Base-by-base conservation (phyloP, 2,329 filamentous ascomycete species). In the Atkinsonella texensis region DNA sequence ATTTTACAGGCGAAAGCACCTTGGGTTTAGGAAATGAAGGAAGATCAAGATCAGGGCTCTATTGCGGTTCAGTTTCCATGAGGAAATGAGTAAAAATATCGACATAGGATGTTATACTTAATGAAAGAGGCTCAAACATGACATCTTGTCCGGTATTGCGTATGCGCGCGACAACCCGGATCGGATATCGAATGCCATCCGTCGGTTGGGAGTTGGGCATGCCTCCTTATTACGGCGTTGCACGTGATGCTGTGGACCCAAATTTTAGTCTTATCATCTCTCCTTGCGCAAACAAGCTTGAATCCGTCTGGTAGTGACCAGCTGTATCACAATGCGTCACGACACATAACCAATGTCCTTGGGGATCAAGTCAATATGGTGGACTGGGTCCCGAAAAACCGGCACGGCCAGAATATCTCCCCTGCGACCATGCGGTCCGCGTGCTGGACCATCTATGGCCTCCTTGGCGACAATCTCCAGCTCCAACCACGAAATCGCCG, bases 281-380 rank as follows among this genome's bases (percentile, higher is more conserved):
- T 52, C 40, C 43, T 32, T 38, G 10, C 4, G 12, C 18, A 28
- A 17, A 39, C 8, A 20, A 18, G 10, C 13, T 13, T 35, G 5
- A 13, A 2, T 39, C 12, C 20, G n/a, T 15, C 46, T 23, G 20
- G 18, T 32, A 45, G 13, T 7, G 15, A 9, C 31, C 18, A 11
- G 20, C 7, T 15, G 38, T 43, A 50, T 53, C 54, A 66, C 55
- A 47, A 73, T 74, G 70, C 56, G 53, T 38, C 40, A 42, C 60
- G 59, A 52, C 52, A 63, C 59, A 70, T 73, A 67, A 68, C 62
- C 60, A 68, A 74, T 74, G 72, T 71, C 65, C 64, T 64, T 70
- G 63, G 69, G 70, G 66, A 67, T 70, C 68, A 67, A 65, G 57
- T 64, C 66, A 61, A 54, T 65, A 63, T 70, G 69, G 70, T 69